These are phyloP conservation scores for Metarhizium brunneum DNA, from an alignment of 2,329 filamentous ascomycete genomes.

Conservation along the genomic window DNA sequence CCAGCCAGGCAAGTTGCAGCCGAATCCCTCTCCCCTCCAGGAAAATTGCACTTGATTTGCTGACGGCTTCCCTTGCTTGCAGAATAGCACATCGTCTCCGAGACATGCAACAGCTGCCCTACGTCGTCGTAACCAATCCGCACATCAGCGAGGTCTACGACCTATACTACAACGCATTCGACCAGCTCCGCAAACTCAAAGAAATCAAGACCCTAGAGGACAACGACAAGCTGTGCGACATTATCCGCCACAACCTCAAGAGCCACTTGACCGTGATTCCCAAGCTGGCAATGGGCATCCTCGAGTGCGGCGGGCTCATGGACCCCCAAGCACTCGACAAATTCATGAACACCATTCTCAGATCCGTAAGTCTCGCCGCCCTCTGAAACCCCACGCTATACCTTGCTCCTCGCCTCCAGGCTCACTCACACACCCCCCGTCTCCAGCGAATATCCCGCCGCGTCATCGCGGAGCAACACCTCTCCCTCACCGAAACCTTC, in stretches of 20 bases:
- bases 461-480: constrained; percentile 95
- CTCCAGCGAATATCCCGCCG: constrained; percentile 79
- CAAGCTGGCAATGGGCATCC: constrained; percentile 84
- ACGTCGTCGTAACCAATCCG: constrained; percentile 89
- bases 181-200: constrained; percentile 72
- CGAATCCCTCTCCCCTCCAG: not conserved
- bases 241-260: constrained; percentile 69
- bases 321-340: constrained; percentile 72
- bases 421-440: not conserved
- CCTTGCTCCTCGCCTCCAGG: too few species aligned
- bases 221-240: constrained; percentile 77
- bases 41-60: not conserved
- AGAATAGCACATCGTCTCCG: constrained; percentile 89
- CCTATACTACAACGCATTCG: constrained; percentile 94
- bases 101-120: constrained; percentile 94
- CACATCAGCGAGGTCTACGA: constrained; percentile 95
- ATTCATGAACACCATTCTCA: constrained; percentile 90
- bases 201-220: constrained; percentile 81
- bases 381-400: not conserved
- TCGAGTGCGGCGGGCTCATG: constrained; percentile 81
- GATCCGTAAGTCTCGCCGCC: constrained; percentile 53
- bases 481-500: constrained; percentile 90
- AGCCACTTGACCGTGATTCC: constrained; percentile 92
- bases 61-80: constrained; percentile 1
- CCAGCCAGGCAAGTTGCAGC: constrained; percentile 15